A percentile compares a stretch with the other conserved stretches of the same genome.
These are phyloP conservation scores for Draba incana DNA, from an alignment of 345 rosid species.

Conservation along the genomic window DNA sequence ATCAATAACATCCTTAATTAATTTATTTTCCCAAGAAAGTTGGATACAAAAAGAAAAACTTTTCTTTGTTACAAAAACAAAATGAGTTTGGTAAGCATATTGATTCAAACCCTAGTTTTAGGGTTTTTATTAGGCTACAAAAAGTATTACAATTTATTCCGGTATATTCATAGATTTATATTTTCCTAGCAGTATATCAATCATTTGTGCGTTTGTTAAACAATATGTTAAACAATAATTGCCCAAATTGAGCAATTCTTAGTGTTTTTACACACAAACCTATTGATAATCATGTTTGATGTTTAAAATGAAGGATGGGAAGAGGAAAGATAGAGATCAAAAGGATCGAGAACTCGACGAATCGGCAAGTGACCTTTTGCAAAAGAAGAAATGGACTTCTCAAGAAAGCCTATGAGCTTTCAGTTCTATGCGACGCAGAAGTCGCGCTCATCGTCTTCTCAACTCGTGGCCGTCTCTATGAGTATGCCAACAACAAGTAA, in stretches of 20 bases:
- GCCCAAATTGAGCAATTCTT: neutral
- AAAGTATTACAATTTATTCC: neutral
- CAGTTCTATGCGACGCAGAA: slow-evolving; percentile 92
- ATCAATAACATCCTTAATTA: slow-evolving; percentile 33
- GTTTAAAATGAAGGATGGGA: slow-evolving; percentile 57
- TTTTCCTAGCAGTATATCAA: slow-evolving; percentile 5
- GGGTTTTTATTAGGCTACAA: slow-evolving; percentile 23
- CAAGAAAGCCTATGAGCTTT: slow-evolving; percentile 90
- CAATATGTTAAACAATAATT: neutral
- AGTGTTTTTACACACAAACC: neutral
- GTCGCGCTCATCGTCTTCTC: slow-evolving; percentile 96
- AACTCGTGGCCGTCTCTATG: slow-evolving; percentile 93
- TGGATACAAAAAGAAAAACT: neutral
- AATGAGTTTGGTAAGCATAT: slow-evolving; percentile 16
- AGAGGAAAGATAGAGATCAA: slow-evolving; percentile 98
- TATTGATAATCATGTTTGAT: slow-evolving; percentile 12
- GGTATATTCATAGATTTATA: neutral
- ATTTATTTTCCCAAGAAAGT: slow-evolving; percentile 34
- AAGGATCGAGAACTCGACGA: slow-evolving; percentile 95
- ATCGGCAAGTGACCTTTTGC: slow-evolving; percentile 94
- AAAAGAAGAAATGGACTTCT: slow-evolving; percentile 91
- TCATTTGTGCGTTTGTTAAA: slow-evolving; percentile 10
- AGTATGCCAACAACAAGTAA: slow-evolving; percentile 93
- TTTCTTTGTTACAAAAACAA: neutral
- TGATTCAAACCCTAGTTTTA: slow-evolving; percentile 34